Base-by-base conservation (phyloP, 345 rosid genomes). In the Microthlaspi erraticum region DNA sequence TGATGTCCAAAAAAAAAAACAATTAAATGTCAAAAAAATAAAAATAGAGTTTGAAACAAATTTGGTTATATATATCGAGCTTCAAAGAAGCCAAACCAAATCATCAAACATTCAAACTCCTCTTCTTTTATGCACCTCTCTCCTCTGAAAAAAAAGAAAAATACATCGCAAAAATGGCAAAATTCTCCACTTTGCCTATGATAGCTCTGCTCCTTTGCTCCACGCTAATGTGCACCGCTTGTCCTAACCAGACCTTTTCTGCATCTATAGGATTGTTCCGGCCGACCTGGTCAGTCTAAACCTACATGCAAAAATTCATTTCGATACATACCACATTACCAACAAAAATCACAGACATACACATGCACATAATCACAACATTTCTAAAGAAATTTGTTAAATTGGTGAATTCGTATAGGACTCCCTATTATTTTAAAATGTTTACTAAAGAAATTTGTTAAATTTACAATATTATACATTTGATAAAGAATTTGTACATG, bases 161-260 rank as follows among this genome's bases (percentile, higher is more conserved):
- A 49, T 3, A 36, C 16, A 58, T 60, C 50, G 36, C 29, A 53
- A 60, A 41, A 34, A 75, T 75, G 78, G 63, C 74, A 52, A 75
- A 68, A 2, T 16, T 68, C 29, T 60, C 74, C 5, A 58, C 69
- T 14, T 2, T 75, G 23, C 74, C 68, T 36, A 68, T 49, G 43
- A 60, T 75, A 44, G 61, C 78, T 44, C 57, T 75, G 44, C 64
- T 75, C 69, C 69, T 75, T 52, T 52, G 73, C 57, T 60, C 74
- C 64, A 60, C 18, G 51, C 51, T 75, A 54, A 68, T 75, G 44
- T 68, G 74, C 69, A 52, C 64, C 1, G 57, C 78, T 29, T 74
- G 78, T 3, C 74, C 74, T 16, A 51, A 44, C 16, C 68, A 50
- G 38, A 4, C 57, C 56, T 26, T 67, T 6, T 52, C 36, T 1